Evolutionary conservation across 352 stramenopile species (phyloP).

Genomic region (Thraustochytrium striatum): DNA sequence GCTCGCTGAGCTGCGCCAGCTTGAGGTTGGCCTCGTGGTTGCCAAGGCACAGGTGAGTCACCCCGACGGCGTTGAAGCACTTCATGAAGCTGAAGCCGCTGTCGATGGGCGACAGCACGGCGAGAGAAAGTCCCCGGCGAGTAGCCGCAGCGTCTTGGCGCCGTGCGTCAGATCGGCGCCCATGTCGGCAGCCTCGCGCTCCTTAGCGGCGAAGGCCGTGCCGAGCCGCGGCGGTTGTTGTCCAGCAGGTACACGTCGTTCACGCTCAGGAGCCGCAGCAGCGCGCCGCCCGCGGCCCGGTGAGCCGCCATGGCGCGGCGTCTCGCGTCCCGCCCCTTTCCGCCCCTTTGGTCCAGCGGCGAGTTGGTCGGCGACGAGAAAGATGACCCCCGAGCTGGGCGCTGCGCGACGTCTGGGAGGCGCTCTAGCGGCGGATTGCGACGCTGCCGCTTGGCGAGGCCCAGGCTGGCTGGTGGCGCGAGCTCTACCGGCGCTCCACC

Average conservation of each 20-base stretch:
- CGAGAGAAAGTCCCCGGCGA: slow-evolving; percentile 40
- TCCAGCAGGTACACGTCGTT: slow-evolving; percentile 45
- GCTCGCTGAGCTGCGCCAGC: slow-evolving; percentile 29
- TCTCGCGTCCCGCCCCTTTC: no score
- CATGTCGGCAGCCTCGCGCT: not conserved
- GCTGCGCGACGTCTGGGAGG: no score
- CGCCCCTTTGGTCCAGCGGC: no score
- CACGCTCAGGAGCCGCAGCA: slow-evolving; percentile 15
- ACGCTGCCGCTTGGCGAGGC: no score
- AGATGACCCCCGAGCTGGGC: no score
- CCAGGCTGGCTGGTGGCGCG: no score
- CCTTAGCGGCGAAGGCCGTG: not conserved
- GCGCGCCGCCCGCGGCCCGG: not conserved
- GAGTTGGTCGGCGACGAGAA: no score
- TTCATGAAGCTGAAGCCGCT: slow-evolving; percentile 37
- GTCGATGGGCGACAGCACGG: slow-evolving; percentile 38
- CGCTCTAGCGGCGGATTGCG: no score
- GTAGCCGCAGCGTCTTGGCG: not conserved
- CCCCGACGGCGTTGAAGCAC: slow-evolving; percentile 24
- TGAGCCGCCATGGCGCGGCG: not conserved
- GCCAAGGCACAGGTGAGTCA: slow-evolving; percentile 21
- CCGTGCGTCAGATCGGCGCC: not conserved
- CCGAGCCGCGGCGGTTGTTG: slow-evolving; percentile 1
- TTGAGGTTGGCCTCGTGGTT: slow-evolving; percentile 41
- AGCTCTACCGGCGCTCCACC: no score